A percentile compares a stretch with the other conserved stretches of the same genome.
Conservation (phyloP, 2,329 filamentous ascomycete genomes). For the Exophiala sideris region DNA sequence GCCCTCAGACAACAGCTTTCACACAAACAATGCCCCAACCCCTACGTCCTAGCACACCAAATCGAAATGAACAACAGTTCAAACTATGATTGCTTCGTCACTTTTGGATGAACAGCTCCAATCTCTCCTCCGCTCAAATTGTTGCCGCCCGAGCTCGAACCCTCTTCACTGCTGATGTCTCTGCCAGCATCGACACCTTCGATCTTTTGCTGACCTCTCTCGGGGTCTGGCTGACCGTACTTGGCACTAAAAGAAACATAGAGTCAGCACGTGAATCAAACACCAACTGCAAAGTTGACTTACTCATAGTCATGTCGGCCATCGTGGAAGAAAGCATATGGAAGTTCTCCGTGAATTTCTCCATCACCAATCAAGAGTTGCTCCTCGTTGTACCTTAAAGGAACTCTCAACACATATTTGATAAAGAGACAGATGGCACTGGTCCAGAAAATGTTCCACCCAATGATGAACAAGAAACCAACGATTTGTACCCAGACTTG, state of each 20-base stretch:
- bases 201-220: slow-evolving; percentile 11
- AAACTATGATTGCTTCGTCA: slow-evolving; percentile 17
- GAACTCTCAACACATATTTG: slow-evolving; percentile 48
- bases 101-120: neutral
- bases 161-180: slow-evolving; percentile 16
- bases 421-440: slow-evolving; percentile 50
- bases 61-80: too few species aligned
- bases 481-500: slow-evolving; percentile 52
- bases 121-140: neutral
- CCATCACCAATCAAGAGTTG: slow-evolving; percentile 47
- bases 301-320: slow-evolving; percentile 23
- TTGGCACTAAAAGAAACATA: neutral
- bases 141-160: slow-evolving; percentile 1
- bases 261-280: neutral
- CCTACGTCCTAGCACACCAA: too few species aligned
- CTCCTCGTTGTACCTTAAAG: slow-evolving; percentile 48
- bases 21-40: too few species aligned
- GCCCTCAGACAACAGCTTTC: too few species aligned
- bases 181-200: slow-evolving; percentile 14
- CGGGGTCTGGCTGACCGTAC: slow-evolving; percentile 13
- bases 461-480: slow-evolving; percentile 49
- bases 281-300: neutral
- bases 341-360: slow-evolving; percentile 48
- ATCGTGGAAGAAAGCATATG: slow-evolving; percentile 35
- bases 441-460: slow-evolving; percentile 52